A percentile compares a stretch with the other conserved stretches of the same genome.
Evolutionary conservation across 768 basidiomycete species (phyloP).

Genomic region (Kwoniella europaea): DNA sequence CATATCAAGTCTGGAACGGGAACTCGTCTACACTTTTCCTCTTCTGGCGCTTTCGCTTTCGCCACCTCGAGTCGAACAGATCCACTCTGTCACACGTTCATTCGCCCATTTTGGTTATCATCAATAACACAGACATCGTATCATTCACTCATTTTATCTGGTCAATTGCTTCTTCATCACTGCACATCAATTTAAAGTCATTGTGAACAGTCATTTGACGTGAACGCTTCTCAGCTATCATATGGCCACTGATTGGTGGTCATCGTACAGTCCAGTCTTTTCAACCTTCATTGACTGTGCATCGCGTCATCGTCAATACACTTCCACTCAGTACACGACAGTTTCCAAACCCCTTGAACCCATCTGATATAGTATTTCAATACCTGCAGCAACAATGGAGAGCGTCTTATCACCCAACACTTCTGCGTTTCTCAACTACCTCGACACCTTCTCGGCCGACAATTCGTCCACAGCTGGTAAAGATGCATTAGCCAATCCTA

Average conservation of each 20-base stretch:
- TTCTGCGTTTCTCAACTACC: constrained; percentile 45
- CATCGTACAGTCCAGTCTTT: neutral
- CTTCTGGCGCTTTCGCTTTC: too few relatives aligned
- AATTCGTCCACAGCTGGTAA: neutral
- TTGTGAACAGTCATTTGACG: too few relatives aligned
- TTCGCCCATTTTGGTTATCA: neutral
- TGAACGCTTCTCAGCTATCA: neutral
- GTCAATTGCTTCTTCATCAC: neutral
- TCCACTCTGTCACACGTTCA: neutral
- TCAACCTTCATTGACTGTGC: neutral
- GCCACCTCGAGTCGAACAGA: neutral
- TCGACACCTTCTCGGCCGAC: constrained; percentile 24
- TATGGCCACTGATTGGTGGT: neutral
- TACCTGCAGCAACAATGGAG: constrained; percentile 13
- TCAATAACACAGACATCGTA: neutral
- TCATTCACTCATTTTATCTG: neutral
- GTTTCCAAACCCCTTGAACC: neutral
- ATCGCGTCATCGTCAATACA: neutral
- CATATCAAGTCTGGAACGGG: too few relatives aligned
- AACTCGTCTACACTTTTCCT: neutral
- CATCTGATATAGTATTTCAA: neutral
- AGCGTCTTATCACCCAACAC: constrained; percentile 47
- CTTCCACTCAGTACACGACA: neutral
- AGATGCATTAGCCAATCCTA: constrained; percentile 4
- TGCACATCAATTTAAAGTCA: neutral